Evolutionary conservation across 805 yeast genomes (phyloP).

Genomic region (Candida argentea): DNA sequence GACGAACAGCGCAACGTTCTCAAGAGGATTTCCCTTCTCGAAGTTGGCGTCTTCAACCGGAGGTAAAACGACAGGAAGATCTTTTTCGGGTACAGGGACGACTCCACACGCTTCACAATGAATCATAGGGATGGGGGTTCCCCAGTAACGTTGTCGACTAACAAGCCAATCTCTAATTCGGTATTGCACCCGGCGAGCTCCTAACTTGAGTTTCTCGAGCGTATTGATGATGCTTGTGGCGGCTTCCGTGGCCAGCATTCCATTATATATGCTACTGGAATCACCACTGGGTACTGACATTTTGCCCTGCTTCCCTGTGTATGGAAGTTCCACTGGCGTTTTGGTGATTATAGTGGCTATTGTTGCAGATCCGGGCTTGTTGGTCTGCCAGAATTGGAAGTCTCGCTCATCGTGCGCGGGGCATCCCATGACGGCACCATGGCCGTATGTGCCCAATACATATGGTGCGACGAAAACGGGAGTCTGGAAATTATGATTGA

Average conservation of each 20-base stretch:
- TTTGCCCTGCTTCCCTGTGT: conserved; percentile 37
- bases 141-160: conserved; percentile 95
- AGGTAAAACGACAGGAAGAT: conserved; percentile 80
- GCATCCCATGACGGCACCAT: conserved; percentile 96
- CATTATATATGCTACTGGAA: conserved; percentile 28
- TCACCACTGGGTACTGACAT: conserved; percentile 20
- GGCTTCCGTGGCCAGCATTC: conserved; percentile 43
- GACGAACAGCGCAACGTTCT: conserved; percentile 56
- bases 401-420: conserved; percentile 92
- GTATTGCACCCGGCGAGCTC: conserved; percentile 41
- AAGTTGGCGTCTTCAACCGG: conserved; percentile 40
- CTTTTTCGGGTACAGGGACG: conserved; percentile 84
- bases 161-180: conserved; percentile 89
- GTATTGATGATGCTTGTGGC: conserved; percentile 31
- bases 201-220: conserved; percentile 32
- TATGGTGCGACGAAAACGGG: conserved; percentile 90
- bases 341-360: conserved; percentile 37
- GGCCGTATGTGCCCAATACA: conserved; percentile 74
- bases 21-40: conserved; percentile 57
- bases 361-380: conserved; percentile 37
- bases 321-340: conserved; percentile 24
- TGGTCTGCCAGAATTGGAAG: conserved; percentile 64
- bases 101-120: conserved; percentile 82
- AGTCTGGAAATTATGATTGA: conserved; percentile 17
- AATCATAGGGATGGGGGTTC: conserved; percentile 93